Base-by-base conservation (phyloP, 306 rosid genomes). In the Hippophae tibetana region DNA sequence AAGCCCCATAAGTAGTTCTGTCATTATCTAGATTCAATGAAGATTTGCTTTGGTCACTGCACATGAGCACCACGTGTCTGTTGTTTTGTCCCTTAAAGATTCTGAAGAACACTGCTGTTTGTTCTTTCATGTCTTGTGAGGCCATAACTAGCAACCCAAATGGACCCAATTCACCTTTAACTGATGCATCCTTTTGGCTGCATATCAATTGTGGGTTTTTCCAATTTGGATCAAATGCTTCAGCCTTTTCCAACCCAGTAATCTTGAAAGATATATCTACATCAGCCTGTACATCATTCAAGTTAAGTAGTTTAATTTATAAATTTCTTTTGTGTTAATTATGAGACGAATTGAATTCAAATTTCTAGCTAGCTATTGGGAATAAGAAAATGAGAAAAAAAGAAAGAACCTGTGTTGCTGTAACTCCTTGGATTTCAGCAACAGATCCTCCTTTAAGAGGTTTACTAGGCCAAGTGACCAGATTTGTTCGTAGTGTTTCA, bases 21-120 rank as follows among this genome's bases (percentile, higher is more conserved):
- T 88, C 96, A 61, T 82, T 85, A 31, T 66, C 80, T n/a, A 67
- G 14, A 52, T 85, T 78, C 56, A 82, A 58, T 2, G 96, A 85
- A 27, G 96, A 88, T 72, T 84, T 84, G 87, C 81, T 88, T 74
- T 88, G 87, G 66, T 84, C 89, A 45, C 89, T 84, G 60, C 96
- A 82, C 54, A 79, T 26, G 14, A 89, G 82, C 58, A 85, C 88
- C 67, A 83, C 83, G 55, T 79, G 55, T 56, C 77, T 77, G 38
- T 31, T 31, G 31, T 69, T 23, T 5, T 66, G 68, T 8, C 26
- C 50, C 71, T 68, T 85, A 62, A 82, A 88, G 63, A 88, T 72
- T 77, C 88, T 82, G n/a, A 76, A 88, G 69, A 79, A 88, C 6
- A 88, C 76, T 18, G 96, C 87, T 13, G 96, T 88, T 54, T 76